These are phyloP conservation scores for Penstemon barbatus DNA, from an alignment of 257 asterid species.

Conservation along the genomic window DNA sequence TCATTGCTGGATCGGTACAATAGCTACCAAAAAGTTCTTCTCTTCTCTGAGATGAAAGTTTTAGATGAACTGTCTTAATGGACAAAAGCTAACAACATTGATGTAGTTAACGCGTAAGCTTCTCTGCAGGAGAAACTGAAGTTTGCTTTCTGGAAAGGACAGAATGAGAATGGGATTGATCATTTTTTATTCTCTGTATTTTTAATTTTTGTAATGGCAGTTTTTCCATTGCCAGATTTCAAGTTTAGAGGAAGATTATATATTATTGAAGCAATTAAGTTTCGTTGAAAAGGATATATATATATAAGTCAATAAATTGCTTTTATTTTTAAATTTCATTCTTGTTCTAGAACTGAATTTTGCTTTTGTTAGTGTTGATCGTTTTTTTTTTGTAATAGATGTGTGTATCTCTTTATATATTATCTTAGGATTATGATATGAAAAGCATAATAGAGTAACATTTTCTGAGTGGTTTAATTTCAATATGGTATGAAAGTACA, in stretches of 20 bases:
- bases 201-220: not conserved
- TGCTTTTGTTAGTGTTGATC: too few relatives aligned
- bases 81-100: constrained; percentile 12
- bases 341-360: too few relatives aligned
- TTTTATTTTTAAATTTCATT: too few relatives aligned
- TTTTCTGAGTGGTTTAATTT: too few relatives aligned
- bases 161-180: not conserved
- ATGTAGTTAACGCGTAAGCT: constrained; percentile 12
- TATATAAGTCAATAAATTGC: too few relatives aligned
- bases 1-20: constrained; percentile 53
- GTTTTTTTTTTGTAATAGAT: too few relatives aligned
- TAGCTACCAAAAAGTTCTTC: constrained; percentile 37
- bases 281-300: too few relatives aligned
- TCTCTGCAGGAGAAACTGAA: not conserved
- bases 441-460: too few relatives aligned
- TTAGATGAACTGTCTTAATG: constrained; percentile 22
- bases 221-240: constrained; percentile 1
- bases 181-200: not conserved
- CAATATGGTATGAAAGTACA: too few relatives aligned
- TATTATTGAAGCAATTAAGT: too few relatives aligned
- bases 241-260: not conserved
- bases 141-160: not conserved
- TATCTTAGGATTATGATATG: too few relatives aligned
- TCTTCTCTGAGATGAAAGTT: constrained; percentile 22
- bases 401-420: too few relatives aligned